Evolutionary conservation across 345 rosid genomes (phyloP).

Genomic region (Kernera saxatilis): DNA sequence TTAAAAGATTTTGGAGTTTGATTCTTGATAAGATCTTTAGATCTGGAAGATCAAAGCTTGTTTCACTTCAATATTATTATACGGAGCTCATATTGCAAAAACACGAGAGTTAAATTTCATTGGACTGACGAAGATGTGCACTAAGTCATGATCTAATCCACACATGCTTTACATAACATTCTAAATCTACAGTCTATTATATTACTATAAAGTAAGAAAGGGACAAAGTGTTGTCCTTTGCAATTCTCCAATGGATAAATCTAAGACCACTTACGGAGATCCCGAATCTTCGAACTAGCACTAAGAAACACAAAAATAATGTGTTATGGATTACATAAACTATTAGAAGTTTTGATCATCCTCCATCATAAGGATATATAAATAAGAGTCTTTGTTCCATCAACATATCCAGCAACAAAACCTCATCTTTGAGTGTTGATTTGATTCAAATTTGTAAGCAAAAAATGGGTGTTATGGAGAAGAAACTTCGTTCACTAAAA

Average conservation of each 20-base stretch:
- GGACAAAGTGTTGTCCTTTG: slow-evolving; percentile 22
- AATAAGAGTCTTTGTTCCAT: slow-evolving; percentile 13
- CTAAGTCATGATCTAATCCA: slow-evolving; percentile 16
- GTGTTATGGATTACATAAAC: background rate
- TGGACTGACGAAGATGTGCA: slow-evolving; percentile 17
- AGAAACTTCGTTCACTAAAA: slow-evolving; percentile 33
- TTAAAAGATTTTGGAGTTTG: background rate
- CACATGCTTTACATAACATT: background rate
- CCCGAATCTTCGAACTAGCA: slow-evolving; percentile 15
- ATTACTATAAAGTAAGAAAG: background rate
- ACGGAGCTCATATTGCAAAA: background rate
- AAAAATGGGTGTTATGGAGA: slow-evolving; percentile 34
- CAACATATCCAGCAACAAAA: slow-evolving; percentile 19
- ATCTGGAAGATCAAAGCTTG: slow-evolving; percentile 4
- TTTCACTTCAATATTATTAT: slow-evolving; percentile 10
- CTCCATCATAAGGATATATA: slow-evolving; percentile 13
- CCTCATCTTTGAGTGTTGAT: background rate
- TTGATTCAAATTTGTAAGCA: background rate
- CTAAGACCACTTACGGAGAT: slow-evolving; percentile 21
- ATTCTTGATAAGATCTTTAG: slow-evolving; percentile 25
- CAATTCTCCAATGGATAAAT: slow-evolving; percentile 13
- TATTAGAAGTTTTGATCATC: background rate
- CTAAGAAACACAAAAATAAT: background rate
- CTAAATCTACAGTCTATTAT: background rate
- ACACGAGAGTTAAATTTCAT: background rate